Base-by-base conservation (phyloP, 75 land plant species). In the Pinus taeda region DNA sequence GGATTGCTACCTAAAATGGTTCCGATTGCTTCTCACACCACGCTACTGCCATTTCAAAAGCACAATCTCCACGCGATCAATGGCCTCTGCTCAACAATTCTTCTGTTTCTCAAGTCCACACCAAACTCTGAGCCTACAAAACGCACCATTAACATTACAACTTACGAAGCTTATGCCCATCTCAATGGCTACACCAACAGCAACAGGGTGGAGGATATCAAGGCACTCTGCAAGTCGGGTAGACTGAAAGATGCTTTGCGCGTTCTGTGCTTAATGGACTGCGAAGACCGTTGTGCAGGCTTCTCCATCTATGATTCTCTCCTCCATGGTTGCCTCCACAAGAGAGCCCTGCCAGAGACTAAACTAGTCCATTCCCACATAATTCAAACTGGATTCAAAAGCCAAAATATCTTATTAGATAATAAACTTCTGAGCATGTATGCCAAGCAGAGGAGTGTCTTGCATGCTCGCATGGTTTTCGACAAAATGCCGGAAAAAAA, bases 401-500 rank as follows among this genome's bases (percentile, higher is more conserved):
- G 55, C 20, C 77, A 74, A 0, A 18, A 9, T 60, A 74, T 7
- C 60, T 74, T 55, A 7, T n/a, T 77, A 15, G 73, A 75, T n/a
- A 69, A 69, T 71, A 66, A 69, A 60, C 56, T 77, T 45, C 15
- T 77, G 4, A 55, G 29, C 36, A 17, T 77, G 74, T 77, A 77
- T 77, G 78, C 21, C 20, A 30, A 70, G 30, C 30, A 29, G 37
- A 53, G 66, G 8, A 30, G 4, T 45, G 29, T 42, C 13, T 37
- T 66, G 42, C 55, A 17, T 15, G 85, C 82, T 2, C 45, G 33
- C 17, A 22, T 65, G 21, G 3, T 80, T 42, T 84, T 84, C 45
- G 57, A 76, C 13, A 74, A 75, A 20, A 77, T 81, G 79, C 79
- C 85, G 8, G 55, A n/a, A 9, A 55, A 56, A 21, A 55, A 77